Percentiles rank a stretch among this genome's conserved stretches.
Evolutionary conservation across 768 basidiomycete species (phyloP).

Genomic region (Tubosaeta sp.): DNA sequence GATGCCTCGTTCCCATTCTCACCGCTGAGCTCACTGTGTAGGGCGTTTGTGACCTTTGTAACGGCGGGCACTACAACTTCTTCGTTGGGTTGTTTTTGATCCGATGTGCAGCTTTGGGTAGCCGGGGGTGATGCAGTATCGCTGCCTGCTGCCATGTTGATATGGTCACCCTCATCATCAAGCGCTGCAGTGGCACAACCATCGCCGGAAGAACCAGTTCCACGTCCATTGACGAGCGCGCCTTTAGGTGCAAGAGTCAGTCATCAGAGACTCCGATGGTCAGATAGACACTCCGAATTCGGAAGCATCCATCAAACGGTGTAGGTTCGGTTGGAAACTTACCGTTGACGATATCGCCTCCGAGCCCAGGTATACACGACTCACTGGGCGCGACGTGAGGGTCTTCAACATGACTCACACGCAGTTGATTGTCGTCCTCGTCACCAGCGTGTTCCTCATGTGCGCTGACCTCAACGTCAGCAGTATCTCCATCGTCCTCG

Average conservation of each 20-base stretch:
- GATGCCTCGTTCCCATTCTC: slow-evolving; percentile 19
- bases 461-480: slow-evolving; percentile 54
- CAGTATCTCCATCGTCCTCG: slow-evolving; percentile 59
- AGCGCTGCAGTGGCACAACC: slow-evolving; percentile 10
- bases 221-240: slow-evolving; percentile 36
- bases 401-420: slow-evolving; percentile 40
- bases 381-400: slow-evolving; percentile 35
- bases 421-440: slow-evolving; percentile 43
- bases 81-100: slow-evolving; percentile 23
- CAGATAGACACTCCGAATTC: slow-evolving; percentile 39
- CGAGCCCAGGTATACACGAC: slow-evolving; percentile 30
- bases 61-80: slow-evolving; percentile 14
- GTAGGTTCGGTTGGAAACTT: slow-evolving; percentile 41
- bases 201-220: slow-evolving; percentile 31
- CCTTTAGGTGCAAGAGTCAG: slow-evolving; percentile 51
- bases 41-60: slow-evolving; percentile 21
- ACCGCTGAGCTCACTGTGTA: slow-evolving; percentile 8
- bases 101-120: slow-evolving; percentile 11
- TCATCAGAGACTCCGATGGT: slow-evolving; percentile 42
- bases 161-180: slow-evolving; percentile 15
- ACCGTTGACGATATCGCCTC: slow-evolving; percentile 43
- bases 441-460: slow-evolving; percentile 44
- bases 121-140: slow-evolving; percentile 22
- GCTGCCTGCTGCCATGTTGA: slow-evolving; percentile 17
- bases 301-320: slow-evolving; percentile 43